These are phyloP conservation scores for Paecilomyces formosus DNA, from an alignment of 2,329 filamentous ascomycete species.

Conservation along the genomic window DNA sequence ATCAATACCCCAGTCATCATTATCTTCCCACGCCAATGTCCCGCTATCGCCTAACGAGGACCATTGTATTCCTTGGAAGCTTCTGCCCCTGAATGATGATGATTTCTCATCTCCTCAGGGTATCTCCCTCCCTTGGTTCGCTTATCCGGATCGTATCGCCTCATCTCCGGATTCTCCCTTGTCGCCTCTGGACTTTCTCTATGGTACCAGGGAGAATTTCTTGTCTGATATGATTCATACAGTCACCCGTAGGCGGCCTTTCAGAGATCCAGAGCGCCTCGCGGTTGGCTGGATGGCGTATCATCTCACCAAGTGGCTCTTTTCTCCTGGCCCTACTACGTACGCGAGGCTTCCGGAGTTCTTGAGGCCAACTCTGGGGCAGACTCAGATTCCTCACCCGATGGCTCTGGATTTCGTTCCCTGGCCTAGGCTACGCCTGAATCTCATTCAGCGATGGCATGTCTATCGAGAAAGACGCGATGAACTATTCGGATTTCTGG, in stretches of 20 bases:
- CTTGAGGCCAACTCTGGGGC: slow-evolving; percentile 11
- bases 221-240: slow-evolving; percentile 18
- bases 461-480: slow-evolving; percentile 4
- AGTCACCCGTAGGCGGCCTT: slow-evolving; percentile 10
- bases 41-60: background rate
- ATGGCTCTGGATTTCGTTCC: slow-evolving; percentile 12
- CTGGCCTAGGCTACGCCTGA: slow-evolving; percentile 15
- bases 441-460: slow-evolving; percentile 16
- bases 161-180: slow-evolving; percentile 13
- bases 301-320: slow-evolving; percentile 15
- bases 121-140: slow-evolving; percentile 10
- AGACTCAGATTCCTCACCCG: slow-evolving; percentile 13
- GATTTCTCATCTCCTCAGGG: background rate
- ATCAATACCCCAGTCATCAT: slow-evolving; percentile 8
- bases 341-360: slow-evolving; percentile 13
- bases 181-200: slow-evolving; percentile 16
- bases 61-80: background rate
- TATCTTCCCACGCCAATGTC: background rate
- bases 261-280: slow-evolving; percentile 19
- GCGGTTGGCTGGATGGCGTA: slow-evolving; percentile 15
- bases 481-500: slow-evolving; percentile 1
- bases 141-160: slow-evolving; percentile 11
- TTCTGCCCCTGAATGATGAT: background rate
- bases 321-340: slow-evolving; percentile 12
- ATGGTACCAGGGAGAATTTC: slow-evolving; percentile 17